Evolutionary conservation across 164 flowering plant genomes (phyloP).

Genomic region (Chloranthus sessilifolius): DNA sequence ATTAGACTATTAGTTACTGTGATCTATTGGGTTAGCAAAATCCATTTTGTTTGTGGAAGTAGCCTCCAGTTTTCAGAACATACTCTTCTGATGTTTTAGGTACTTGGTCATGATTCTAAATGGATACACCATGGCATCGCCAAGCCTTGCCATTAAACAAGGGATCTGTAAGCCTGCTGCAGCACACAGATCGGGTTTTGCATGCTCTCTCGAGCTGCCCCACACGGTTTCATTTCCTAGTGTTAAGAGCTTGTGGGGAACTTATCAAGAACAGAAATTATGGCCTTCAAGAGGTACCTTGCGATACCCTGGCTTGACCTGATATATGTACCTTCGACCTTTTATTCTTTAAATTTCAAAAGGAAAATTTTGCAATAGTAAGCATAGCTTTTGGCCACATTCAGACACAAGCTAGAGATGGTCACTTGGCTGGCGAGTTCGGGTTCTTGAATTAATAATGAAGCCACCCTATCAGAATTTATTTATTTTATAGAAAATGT

Average conservation of each 20-base stretch:
- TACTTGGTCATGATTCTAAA: conserved; percentile 24
- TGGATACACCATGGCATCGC: conserved; percentile 29
- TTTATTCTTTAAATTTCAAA: no score
- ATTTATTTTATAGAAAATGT: no score
- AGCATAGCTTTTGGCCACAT: no score
- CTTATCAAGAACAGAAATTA: conserved; percentile 13
- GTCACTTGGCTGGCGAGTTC: no score
- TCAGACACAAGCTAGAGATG: no score
- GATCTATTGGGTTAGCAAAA: no score
- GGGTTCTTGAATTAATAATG: no score
- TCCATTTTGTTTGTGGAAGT: no score
- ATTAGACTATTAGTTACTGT: no score
- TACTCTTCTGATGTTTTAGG: conserved; percentile 12
- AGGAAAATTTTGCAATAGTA: no score
- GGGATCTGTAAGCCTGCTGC: conserved; percentile 18
- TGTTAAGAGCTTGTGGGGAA: conserved; percentile 18
- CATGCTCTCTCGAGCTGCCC: conserved; percentile 9
- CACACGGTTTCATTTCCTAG: conserved; percentile 8
- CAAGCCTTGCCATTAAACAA: conserved; percentile 17
- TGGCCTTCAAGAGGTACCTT: conserved; percentile 18
- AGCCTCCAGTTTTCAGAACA: no score
- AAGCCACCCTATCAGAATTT: no score
- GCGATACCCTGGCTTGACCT: neutral
- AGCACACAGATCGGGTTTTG: conserved; percentile 8
- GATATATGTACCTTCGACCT: neutral